Evolutionary conservation across 2,329 filamentous ascomycete species (phyloP), one percentile per base, ranked within the genome.

Genomic region (Ophidiomyces ophidiicola): DNA sequence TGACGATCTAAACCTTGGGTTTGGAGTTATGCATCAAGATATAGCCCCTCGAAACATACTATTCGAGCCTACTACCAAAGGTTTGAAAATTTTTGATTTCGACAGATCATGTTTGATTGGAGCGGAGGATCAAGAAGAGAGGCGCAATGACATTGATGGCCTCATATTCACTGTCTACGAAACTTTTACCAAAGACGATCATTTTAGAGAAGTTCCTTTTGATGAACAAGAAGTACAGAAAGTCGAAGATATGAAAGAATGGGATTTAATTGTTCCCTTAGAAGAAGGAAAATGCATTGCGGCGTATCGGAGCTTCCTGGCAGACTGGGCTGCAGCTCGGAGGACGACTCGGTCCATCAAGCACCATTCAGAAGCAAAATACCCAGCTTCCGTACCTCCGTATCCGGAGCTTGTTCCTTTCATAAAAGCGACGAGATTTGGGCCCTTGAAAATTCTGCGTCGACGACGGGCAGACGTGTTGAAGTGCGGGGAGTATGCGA

Each of bases 1-100:
- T 20, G 43, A 45, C n/a, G 39, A 43, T 6, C 30, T 45, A n/a
- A 36, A 45, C 21, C 31, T 45, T 18, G 30, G 33, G 14, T 43
- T 33, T 36, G 43, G 43, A 4, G 28, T 43, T 18, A 20, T 42
- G 31, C 43, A 45, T 20, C 30, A 39, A 20, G 43, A 44, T 26
- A 12, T 45, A 39, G 34, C 43, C 14, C 39, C 39, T 4, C 29
- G 43, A 12, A 45, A 45, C 19, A 25, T 45, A 10, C 5, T 43
- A 6, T 18, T 45, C 11, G 39, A 43, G 15, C 43, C 43, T 11
- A 15, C 5, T 12, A 44, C 12, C 6, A 7, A 34, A 11, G 15
- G 29, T 25, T 20, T 41, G n/a, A 44, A 40, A 21, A 19, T 40
- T 5, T 40, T 44, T 10, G 36, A 40, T 21, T 40, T 44, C 20